These are phyloP conservation scores for Pulveroboletus sp. DNA, from an alignment of 768 basidiomycete genomes.

Conservation along the genomic window DNA sequence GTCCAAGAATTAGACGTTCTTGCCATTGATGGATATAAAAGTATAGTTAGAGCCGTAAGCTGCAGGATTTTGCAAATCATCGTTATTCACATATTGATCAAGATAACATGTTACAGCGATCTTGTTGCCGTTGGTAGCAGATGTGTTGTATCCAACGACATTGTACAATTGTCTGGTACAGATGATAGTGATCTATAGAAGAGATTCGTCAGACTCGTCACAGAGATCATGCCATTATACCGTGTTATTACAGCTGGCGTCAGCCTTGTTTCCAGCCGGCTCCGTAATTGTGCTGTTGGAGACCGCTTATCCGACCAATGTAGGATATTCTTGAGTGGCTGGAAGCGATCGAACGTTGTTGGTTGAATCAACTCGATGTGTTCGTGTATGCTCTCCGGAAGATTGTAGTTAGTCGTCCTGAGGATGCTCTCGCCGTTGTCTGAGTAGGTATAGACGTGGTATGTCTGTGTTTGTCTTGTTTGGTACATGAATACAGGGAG, in stretches of 20 bases:
- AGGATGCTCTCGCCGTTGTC: constrained; percentile 52
- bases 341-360: too few species aligned
- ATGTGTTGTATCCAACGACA: constrained; percentile 43
- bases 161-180: constrained; percentile 60
- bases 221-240: too few species aligned
- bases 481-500: not conserved
- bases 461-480: constrained; percentile 45
- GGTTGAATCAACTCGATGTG: constrained; percentile 69
- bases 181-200: too few species aligned
- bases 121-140: constrained; percentile 41
- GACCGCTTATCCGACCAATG: too few species aligned
- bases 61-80: constrained; percentile 50
- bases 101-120: constrained; percentile 58
- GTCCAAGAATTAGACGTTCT: not conserved
- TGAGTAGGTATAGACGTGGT: constrained; percentile 57
- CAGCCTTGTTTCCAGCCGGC: not conserved
- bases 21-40: constrained; percentile 56
- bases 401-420: constrained; percentile 67
- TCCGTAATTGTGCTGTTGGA: too few species aligned
- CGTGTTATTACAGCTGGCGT: not conserved
- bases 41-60: constrained; percentile 52
- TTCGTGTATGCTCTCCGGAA: constrained; percentile 54
- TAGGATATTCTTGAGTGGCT: too few species aligned
- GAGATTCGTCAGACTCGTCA: too few species aligned
- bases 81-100: constrained; percentile 48